A percentile compares a stretch with the other conserved stretches of the same genome.
Conservation (phyloP, 1,284 basidiomycete genomes). For the Ustilago esculenta region DNA sequence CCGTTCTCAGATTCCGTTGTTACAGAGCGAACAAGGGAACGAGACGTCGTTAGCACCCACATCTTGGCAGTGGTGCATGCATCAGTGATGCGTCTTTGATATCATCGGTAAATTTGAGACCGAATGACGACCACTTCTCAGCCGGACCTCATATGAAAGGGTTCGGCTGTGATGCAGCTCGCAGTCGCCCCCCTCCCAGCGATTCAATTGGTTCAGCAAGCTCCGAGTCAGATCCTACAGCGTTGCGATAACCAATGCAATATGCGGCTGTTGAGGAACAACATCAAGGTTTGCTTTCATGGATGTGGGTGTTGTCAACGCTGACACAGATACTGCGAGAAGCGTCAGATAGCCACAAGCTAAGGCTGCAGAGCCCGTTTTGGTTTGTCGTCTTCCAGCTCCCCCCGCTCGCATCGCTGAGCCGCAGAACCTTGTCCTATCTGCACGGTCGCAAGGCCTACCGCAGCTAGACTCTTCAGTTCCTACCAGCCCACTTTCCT, state of each 20-base stretch:
- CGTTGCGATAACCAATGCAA: neutral
- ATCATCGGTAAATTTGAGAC: neutral
- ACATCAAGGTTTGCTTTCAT: slow-evolving; percentile 31
- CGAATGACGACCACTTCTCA: neutral
- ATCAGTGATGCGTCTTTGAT: neutral
- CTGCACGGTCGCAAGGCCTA: too few species aligned
- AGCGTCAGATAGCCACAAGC: neutral
- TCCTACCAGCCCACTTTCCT: neutral
- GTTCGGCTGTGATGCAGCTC: neutral
- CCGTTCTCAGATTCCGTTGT: too few species aligned
- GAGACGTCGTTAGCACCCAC: slow-evolving; percentile 5
- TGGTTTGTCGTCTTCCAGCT: neutral
- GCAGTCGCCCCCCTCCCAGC: neutral
- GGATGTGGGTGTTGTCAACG: slow-evolving; percentile 8
- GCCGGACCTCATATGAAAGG: slow-evolving; percentile 4
- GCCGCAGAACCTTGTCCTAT: slow-evolving; percentile 15
- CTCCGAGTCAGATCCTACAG: too few species aligned
- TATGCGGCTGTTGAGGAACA: slow-evolving; percentile 15
- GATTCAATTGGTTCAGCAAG: too few species aligned
- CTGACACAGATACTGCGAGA: slow-evolving; percentile 16
- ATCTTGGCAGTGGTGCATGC: neutral
- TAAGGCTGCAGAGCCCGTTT: neutral
- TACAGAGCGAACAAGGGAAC: neutral
- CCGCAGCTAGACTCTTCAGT: too few species aligned
- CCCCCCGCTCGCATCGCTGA: neutral